Conservation (phyloP, 805 yeast genomes). For the Candida khao-thaluensis region DNA sequence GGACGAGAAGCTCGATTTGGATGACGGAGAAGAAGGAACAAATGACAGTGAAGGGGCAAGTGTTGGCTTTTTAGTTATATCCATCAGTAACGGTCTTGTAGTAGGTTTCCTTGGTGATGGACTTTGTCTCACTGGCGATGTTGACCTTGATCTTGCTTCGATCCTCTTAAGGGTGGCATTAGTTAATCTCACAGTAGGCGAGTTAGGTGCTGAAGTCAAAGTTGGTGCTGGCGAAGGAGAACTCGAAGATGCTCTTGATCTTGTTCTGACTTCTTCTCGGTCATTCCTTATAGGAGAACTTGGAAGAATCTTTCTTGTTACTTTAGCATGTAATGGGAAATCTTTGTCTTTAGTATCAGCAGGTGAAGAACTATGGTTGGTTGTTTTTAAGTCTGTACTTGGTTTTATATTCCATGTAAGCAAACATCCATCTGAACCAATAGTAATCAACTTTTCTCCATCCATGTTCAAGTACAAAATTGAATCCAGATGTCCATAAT, state of each 20-base stretch:
- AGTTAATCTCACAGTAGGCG: slow-evolving; percentile 23
- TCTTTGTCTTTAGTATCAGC: slow-evolving; percentile 3
- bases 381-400: not conserved
- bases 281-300: slow-evolving; percentile 3
- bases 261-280: not conserved
- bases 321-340: slow-evolving; percentile 25
- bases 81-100: slow-evolving; percentile 4
- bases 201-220: slow-evolving; percentile 4
- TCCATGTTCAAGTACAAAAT: slow-evolving; percentile 41
- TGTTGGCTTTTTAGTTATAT: slow-evolving; percentile 3
- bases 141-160: slow-evolving; percentile 24
- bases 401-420: slow-evolving; percentile 43
- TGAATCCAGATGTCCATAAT: slow-evolving; percentile 55
- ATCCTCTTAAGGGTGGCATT: slow-evolving; percentile 35
- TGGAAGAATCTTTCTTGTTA: slow-evolving; percentile 16
- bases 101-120: slow-evolving; percentile 1
- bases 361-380: not conserved
- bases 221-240: slow-evolving; percentile 13
- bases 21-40: not conserved
- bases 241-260: slow-evolving; percentile 8
- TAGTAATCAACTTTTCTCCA: slow-evolving; percentile 34
- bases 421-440: slow-evolving; percentile 55
- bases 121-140: slow-evolving; percentile 11
- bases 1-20: not conserved
- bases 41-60: slow-evolving; percentile 1